These are phyloP conservation scores for Cerrena zonata DNA, from an alignment of 1,284 basidiomycete species.

Conservation along the genomic window DNA sequence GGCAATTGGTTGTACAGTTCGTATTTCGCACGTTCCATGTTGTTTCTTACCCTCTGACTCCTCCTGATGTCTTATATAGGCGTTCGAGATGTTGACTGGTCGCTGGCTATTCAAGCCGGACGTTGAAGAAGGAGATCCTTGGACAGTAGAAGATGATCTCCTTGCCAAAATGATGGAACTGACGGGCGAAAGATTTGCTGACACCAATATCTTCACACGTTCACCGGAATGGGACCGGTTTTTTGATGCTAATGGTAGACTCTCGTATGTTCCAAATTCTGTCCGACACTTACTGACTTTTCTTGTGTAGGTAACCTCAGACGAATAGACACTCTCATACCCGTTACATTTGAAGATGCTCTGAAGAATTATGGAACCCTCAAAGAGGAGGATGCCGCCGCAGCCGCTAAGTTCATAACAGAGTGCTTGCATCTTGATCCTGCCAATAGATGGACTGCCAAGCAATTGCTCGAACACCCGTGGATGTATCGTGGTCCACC, in stretches of 20 bases:
- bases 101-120: slow-evolving; percentile 18
- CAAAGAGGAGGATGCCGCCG: slow-evolving; percentile 9
- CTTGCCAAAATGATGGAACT: slow-evolving; percentile 19
- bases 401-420: slow-evolving; percentile 15
- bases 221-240: slow-evolving; percentile 8
- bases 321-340: slow-evolving; percentile 8
- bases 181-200: slow-evolving; percentile 12
- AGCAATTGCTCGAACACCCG: too few species aligned
- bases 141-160: slow-evolving; percentile 15
- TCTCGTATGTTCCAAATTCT: too few species aligned
- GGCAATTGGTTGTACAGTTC: slow-evolving; percentile 19
- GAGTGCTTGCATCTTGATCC: slow-evolving; percentile 13
- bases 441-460: slow-evolving; percentile 11
- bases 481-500: too few species aligned
- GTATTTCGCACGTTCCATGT: background rate
- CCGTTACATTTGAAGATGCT: slow-evolving; percentile 9
- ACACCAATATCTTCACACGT: slow-evolving; percentile 11
- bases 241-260: slow-evolving; percentile 14
- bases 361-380: slow-evolving; percentile 11
- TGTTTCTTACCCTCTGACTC: background rate
- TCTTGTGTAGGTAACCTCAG: slow-evolving; percentile 11
- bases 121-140: slow-evolving; percentile 13
- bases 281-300: background rate
- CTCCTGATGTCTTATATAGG: too few species aligned
- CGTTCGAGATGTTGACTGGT: slow-evolving; percentile 18